These are phyloP conservation scores for Sarcomyxa edulis DNA, from an alignment of 768 basidiomycete genomes.

Conservation along the genomic window DNA sequence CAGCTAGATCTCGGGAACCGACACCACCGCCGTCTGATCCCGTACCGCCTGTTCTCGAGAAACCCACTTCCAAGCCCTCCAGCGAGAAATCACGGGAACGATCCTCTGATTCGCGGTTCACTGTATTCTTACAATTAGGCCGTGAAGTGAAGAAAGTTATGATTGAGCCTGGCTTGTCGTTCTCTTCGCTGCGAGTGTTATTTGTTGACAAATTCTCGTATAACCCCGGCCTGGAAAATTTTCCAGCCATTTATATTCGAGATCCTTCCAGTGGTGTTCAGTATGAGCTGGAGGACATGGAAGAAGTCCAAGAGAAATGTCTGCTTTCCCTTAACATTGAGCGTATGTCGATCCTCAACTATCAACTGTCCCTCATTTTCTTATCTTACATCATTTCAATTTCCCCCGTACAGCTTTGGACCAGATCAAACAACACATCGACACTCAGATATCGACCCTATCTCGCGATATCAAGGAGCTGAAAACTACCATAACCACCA, in stretches of 20 bases:
- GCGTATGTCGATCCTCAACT: conserved; percentile 52
- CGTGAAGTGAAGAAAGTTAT: conserved; percentile 84
- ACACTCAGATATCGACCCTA: conserved; percentile 78
- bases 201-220: conserved; percentile 96
- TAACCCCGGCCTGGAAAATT: conserved; percentile 88
- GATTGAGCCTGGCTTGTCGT: conserved; percentile 65
- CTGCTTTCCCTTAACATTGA: conserved; percentile 92
- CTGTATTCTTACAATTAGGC: conserved; percentile 86
- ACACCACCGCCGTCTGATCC: conserved; percentile 10
- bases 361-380: background rate
- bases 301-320: conserved; percentile 86
- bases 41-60: conserved; percentile 4
- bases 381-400: conserved; percentile 5
- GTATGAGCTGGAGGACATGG: conserved; percentile 93
- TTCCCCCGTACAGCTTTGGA: conserved; percentile 66
- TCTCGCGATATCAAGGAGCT: conserved; percentile 91
- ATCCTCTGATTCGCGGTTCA: conserved; percentile 26
- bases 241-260: conserved; percentile 92
- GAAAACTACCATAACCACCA: conserved; percentile 53
- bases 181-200: conserved; percentile 73
- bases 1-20: conserved; percentile 35
- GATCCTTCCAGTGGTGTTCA: conserved; percentile 90
- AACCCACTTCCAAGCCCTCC: conserved; percentile 8
- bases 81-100: background rate
- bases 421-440: conserved; percentile 98